phyloP scores from a whole-genome alignment of 208 protist genomes.

The Acanthamoeba lenticulata region DNA sequence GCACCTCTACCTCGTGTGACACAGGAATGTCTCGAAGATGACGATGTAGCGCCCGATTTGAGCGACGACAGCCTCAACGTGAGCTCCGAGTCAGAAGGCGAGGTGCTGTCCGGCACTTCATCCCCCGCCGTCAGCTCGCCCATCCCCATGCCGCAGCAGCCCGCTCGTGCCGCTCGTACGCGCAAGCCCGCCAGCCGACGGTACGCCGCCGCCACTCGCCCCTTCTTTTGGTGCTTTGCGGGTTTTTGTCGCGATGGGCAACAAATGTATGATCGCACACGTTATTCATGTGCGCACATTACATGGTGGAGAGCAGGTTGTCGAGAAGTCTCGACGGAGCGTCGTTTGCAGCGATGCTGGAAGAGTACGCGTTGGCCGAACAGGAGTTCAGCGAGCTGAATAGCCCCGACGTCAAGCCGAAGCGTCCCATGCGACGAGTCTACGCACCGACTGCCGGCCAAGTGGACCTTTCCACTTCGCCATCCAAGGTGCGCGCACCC shows the following conservation, averaged over 20 bases:
- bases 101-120: background rate
- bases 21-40: conserved; percentile 10
- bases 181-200: background rate
- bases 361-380: background rate
- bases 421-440: background rate
- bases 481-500: background rate
- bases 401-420: background rate
- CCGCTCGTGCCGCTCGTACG: background rate
- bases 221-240: background rate
- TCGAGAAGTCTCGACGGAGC: conserved; percentile 3
- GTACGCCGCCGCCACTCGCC: background rate
- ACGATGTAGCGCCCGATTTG: background rate
- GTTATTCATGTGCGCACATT: background rate
- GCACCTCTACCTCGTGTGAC: too few relatives aligned
- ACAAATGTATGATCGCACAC: background rate
- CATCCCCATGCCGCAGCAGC: background rate
- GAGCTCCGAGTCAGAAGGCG: background rate
- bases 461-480: background rate
- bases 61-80: background rate
- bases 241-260: background rate
- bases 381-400: background rate
- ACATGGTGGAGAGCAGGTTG: background rate
- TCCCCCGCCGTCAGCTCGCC: background rate
- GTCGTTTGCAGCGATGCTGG: conserved; percentile 16
- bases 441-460: background rate